Evolutionary conservation across 23 red algal genomes (phyloP).

Genomic region (Gracilaria gracilis): DNA sequence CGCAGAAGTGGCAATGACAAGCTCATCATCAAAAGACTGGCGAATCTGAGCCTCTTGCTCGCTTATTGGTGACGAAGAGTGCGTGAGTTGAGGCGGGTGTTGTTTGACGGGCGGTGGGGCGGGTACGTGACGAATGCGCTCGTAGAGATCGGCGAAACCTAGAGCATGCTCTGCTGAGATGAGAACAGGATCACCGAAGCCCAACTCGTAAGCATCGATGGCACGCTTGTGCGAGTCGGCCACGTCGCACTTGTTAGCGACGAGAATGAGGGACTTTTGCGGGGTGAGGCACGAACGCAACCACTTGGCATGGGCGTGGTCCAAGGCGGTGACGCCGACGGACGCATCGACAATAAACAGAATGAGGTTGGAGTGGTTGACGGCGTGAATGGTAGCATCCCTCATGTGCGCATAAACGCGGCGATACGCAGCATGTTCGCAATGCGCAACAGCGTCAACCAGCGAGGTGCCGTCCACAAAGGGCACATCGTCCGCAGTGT

Average conservation of each 20-base stretch:
- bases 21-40: conserved; percentile 47
- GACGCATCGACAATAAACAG: conserved; percentile 87
- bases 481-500: neutral
- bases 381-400: conserved; percentile 50
- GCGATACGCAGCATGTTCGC: conserved; percentile 50
- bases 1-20: conserved; percentile 31
- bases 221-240: conserved; percentile 34
- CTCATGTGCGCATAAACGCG: conserved; percentile 72
- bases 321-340: conserved; percentile 69
- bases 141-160: conserved; percentile 91
- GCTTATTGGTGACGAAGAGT: neutral
- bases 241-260: conserved; percentile 93
- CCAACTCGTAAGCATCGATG: conserved; percentile 81
- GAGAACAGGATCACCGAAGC: conserved; percentile 78
- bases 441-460: conserved; percentile 31
- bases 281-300: conserved; percentile 31
- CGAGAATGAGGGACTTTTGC: conserved; percentile 55
- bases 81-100: neutral
- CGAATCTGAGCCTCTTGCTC: neutral
- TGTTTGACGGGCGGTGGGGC: neutral
- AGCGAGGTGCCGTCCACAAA: conserved; percentile 15
- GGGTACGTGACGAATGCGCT: conserved; percentile 20
- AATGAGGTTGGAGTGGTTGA: conserved; percentile 48
- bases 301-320: conserved; percentile 82
- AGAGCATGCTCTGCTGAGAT: conserved; percentile 83